phyloP scores from a whole-genome alignment of 148 eudicot species.

The Fagopyrum tataricum region DNA sequence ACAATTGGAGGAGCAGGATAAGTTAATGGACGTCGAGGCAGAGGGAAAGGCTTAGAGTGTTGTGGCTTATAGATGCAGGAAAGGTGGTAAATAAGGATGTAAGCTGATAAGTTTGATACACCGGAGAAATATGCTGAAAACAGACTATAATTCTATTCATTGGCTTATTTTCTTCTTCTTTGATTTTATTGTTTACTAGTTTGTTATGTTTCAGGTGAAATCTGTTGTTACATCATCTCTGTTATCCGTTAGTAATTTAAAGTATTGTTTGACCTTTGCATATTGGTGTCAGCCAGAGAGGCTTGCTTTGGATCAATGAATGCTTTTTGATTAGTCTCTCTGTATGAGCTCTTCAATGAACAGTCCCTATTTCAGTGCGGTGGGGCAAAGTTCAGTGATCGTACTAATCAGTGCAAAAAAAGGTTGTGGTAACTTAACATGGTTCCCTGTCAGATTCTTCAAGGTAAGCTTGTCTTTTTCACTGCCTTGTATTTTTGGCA shows the following conservation, averaged over 20 bases:
- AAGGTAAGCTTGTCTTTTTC: not conserved
- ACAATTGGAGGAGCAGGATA: slow-evolving; percentile 6
- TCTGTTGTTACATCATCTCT: not conserved
- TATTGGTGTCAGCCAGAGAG: not conserved
- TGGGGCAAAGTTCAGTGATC: not conserved
- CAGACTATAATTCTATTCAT: not conserved
- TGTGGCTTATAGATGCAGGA: not conserved
- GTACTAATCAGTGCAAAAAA: not conserved
- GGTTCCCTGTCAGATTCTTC: not conserved
- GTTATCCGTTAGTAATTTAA: not conserved
- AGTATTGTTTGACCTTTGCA: not conserved
- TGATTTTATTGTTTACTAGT: not conserved
- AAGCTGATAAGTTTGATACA: slow-evolving; percentile 1
- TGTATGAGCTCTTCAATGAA: not conserved
- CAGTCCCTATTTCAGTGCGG: not conserved
- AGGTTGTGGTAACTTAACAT: not conserved
- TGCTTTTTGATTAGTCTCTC: not conserved
- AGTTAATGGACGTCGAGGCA: not conserved
- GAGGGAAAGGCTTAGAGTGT: slow-evolving; percentile 4
- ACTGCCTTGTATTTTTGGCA: not conserved
- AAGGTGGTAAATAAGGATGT: slow-evolving; percentile 10
- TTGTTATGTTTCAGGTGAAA: slow-evolving; percentile 4
- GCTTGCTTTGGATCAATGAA: too few species aligned
- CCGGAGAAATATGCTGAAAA: not conserved
- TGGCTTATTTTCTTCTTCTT: not conserved